Percentiles rank a stretch among this genome's conserved stretches.
phyloP scores from a whole-genome alignment of 2,329 filamentous ascomycete species.

The Hypoxylon sp. region DNA sequence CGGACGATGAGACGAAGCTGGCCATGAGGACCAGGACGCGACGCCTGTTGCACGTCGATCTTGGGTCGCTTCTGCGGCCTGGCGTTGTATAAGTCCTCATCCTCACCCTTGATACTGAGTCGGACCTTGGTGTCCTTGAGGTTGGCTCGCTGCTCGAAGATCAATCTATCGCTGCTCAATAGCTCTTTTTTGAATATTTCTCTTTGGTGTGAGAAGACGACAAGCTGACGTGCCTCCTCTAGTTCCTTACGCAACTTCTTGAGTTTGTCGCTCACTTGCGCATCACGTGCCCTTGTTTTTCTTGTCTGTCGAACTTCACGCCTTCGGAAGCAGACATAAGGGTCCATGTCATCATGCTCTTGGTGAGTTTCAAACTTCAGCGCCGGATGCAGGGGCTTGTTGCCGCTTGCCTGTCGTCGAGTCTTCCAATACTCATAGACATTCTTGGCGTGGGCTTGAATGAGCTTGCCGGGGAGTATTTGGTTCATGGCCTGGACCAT shows the following conservation, averaged over 20 bases:
- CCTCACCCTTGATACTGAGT: slow-evolving; percentile 90
- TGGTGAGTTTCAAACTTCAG: slow-evolving; percentile 96
- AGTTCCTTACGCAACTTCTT: slow-evolving; percentile 92
- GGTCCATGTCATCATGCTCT: slow-evolving; percentile 95
- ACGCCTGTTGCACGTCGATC: slow-evolving; percentile 73
- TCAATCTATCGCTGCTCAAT: slow-evolving; percentile 78
- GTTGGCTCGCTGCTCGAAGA: slow-evolving; percentile 86
- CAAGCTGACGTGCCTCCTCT: slow-evolving; percentile 86
- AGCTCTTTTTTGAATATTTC: slow-evolving; percentile 85
- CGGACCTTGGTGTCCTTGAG: slow-evolving; percentile 92
- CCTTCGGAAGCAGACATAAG: slow-evolving; percentile 97
- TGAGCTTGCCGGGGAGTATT: slow-evolving; percentile 64
- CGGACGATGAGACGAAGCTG: slow-evolving; percentile 79
- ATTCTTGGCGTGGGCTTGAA: slow-evolving; percentile 74
- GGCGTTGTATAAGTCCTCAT: slow-evolving; percentile 93
- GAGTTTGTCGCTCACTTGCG: slow-evolving; percentile 93
- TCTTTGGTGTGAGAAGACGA: slow-evolving; percentile 82
- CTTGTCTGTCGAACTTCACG: slow-evolving; percentile 94
- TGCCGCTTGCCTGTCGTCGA: slow-evolving; percentile 75
- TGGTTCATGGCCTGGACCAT: slow-evolving; percentile 78
- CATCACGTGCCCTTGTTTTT: slow-evolving; percentile 94
- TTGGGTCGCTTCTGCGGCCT: slow-evolving; percentile 78
- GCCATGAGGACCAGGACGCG: slow-evolving; percentile 70
- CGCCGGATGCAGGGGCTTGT: slow-evolving; percentile 79
- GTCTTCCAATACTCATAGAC: slow-evolving; percentile 93